Percentiles rank a stretch among this genome's conserved stretches.
These are phyloP conservation scores for Tetracentron sinense DNA, from an alignment of 164 flowering plant species.

Conservation along the genomic window DNA sequence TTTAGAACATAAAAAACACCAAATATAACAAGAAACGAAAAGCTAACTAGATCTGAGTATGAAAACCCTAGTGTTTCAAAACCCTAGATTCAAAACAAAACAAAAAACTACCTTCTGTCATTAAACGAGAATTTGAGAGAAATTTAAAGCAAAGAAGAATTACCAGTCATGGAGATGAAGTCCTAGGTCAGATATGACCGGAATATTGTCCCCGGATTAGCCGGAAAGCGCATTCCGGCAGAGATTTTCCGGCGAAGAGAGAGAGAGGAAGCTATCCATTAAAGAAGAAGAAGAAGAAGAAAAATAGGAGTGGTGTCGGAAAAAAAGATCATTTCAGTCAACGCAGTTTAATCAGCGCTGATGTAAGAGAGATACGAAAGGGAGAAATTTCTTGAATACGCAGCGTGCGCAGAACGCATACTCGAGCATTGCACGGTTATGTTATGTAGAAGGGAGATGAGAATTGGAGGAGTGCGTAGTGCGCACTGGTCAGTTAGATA, in stretches of 20 bases:
- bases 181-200: neutral
- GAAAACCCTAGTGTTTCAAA: constrained; percentile 7
- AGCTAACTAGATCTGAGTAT: neutral
- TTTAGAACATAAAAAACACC: neutral
- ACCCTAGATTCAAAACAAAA: neutral
- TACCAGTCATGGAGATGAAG: neutral
- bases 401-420: constrained; percentile 1
- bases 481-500: too few species aligned
- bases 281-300: neutral
- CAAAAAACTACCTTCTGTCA: neutral
- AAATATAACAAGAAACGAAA: too few species aligned
- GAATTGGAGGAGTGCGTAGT: too few species aligned
- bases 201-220: neutral
- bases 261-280: neutral
- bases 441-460: too few species aligned
- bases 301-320: neutral
- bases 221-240: neutral
- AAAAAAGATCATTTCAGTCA: constrained; percentile 4
- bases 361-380: neutral
- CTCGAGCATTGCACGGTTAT: too few species aligned
- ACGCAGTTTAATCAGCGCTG: neutral
- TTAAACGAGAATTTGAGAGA: too few species aligned
- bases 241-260: constrained; percentile 1
- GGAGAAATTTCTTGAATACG: neutral
- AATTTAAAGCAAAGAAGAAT: neutral